Conservation (phyloP, 768 basidiomycete species). For the Leccinellum albellum region DNA sequence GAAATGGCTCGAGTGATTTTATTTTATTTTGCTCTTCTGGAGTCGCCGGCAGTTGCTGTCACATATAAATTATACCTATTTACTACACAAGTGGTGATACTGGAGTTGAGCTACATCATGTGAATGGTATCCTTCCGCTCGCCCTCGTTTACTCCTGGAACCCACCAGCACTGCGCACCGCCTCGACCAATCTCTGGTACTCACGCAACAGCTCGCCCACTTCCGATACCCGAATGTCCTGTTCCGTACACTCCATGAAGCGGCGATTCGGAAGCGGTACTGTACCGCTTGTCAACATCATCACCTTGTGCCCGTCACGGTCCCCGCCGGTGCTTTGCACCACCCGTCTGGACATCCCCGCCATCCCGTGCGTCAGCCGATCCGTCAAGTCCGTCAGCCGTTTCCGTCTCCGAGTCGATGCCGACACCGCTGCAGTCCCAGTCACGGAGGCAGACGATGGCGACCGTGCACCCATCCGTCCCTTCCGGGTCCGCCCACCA, state of each 20-base stretch:
- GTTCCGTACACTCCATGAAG: conserved; percentile 68
- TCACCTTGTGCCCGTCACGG: conserved; percentile 31
- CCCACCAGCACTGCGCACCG: conserved; percentile 52
- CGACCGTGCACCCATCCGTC: not conserved
- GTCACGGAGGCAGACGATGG: not conserved
- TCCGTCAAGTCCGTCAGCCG: conserved; percentile 51
- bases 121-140: too few relatives aligned
- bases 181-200: conserved; percentile 75
- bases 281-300: conserved; percentile 28
- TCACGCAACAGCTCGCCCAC: conserved; percentile 76
- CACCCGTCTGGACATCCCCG: conserved; percentile 48
- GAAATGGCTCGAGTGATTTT: not conserved
- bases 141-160: conserved; percentile 22
- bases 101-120: too few relatives aligned
- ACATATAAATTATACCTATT: not conserved
- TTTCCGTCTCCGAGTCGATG: conserved; percentile 53
- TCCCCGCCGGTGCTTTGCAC: conserved; percentile 13
- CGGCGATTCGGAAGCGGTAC: conserved; percentile 62
- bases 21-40: not conserved
- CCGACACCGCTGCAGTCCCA: not conserved
- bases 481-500: conserved; percentile 17
- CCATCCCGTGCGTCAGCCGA: conserved; percentile 69
- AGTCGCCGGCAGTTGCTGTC: not conserved
- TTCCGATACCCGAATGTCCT: conserved; percentile 79
- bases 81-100: not conserved